phyloP scores from a whole-genome alignment of 345 rosid species.

The rapeseed (Brassica napus) region Da-Ae NC_063442.1:43746501-43747000 shows the following conservation, averaged over 20 bases:
- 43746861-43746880: conserved; percentile 76
- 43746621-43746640: conserved; percentile 13
- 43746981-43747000: conserved; percentile 26
- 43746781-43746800: conserved; percentile 22
- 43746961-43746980: conserved; percentile 31
- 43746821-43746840: conserved; percentile 6
- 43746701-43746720: conserved; percentile 45
- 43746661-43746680: conserved; percentile 93
- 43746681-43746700: conserved; percentile 72
- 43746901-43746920: conserved; percentile 68
- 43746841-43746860: conserved; percentile 84
- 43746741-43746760: conserved; percentile 61
- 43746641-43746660: conserved; percentile 76
- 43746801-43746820: conserved; percentile 15
- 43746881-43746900: conserved; percentile 97
- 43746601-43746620: conserved; percentile 1
- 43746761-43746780: conserved; percentile 80
- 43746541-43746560: conserved; percentile 99
- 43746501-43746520: conserved; percentile 71
- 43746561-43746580: conserved; percentile 31
- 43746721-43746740: conserved; percentile 35
- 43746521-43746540: conserved; percentile 69
- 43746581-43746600: conserved; percentile 10
- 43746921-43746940: conserved; percentile 85
- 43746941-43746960: conserved; percentile 95